Percentiles rank a stretch among this genome's conserved stretches.
Evolutionary conservation across 768 basidiomycete species (phyloP).

Genomic region (Piloderma croceum): DNA sequence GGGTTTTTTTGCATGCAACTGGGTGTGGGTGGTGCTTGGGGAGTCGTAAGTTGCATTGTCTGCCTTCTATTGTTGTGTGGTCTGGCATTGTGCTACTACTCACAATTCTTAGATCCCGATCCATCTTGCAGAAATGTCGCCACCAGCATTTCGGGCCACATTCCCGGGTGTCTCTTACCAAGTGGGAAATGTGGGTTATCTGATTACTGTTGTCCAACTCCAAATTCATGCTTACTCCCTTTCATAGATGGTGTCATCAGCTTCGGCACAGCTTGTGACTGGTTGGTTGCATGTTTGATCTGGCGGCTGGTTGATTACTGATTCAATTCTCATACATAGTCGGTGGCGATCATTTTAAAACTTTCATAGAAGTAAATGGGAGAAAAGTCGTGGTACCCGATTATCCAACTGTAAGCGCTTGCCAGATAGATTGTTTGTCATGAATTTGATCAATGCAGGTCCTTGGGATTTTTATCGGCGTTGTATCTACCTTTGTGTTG

Average conservation of each 20-base stretch:
- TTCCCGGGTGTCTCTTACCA: conserved; percentile 69
- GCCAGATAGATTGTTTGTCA: not conserved
- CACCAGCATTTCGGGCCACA: conserved; percentile 65
- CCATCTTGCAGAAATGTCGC: conserved; percentile 60
- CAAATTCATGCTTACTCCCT: not conserved
- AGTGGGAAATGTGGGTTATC: conserved; percentile 46
- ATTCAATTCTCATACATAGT: conserved; percentile 36
- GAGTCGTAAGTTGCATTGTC: conserved; percentile 47
- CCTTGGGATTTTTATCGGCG: conserved; percentile 84
- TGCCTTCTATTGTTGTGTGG: not conserved
- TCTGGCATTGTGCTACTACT: not conserved
- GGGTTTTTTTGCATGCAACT: conserved; percentile 68
- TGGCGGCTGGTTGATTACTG: conserved; percentile 33
- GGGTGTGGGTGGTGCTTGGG: conserved; percentile 71
- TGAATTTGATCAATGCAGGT: conserved; percentile 38
- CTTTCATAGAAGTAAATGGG: conserved; percentile 40
- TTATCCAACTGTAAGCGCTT: conserved; percentile 48
- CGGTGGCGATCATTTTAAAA: conserved; percentile 55
- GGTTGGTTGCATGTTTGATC: conserved; percentile 31
- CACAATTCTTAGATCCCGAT: conserved; percentile 45
- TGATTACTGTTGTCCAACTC: too few relatives aligned
- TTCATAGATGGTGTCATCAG: conserved; percentile 53
- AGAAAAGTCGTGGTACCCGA: conserved; percentile 43
- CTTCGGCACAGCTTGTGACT: conserved; percentile 78
- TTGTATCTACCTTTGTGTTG: too few relatives aligned